Base-by-base conservation (phyloP, 345 rosid genomes). In the Eucalyptus albens region DNA sequence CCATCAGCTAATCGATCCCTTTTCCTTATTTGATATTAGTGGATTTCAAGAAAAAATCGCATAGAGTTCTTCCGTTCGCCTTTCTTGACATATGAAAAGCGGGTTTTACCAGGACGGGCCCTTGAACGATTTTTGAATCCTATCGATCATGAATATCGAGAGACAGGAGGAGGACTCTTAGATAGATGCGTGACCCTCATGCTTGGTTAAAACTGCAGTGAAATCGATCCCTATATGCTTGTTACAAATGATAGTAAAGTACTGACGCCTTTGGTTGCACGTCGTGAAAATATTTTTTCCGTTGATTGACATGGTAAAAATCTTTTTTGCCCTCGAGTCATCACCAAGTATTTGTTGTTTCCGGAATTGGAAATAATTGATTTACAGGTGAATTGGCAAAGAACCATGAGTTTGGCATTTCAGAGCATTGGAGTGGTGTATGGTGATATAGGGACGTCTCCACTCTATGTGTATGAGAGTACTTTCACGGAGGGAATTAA, bases 361-460 rank as follows among this genome's bases (percentile, higher is more conserved):
- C 37, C 9, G 60, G 19, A 24, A 37, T 31, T 56, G 29, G 8
- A n/a, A 22, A 15, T 65, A 40, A 33, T 42, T 33, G 21, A 15
- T 49, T 17, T 17, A 6, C 87, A 95, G 95, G 29, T 47, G 26
- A 88, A 90, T 49, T 97, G 96, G 99, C 40, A 50, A 77, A 91
- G 88, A 88, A 95, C 96, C 6, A 13, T 88, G 62, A 88, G 69
- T 15, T 86, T 88, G 45, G 89, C 89, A 12, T 88, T 72, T 65
- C 89, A 88, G 87, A 88, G 89, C 72, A 62, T 88, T 21, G 89
- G 89, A 53, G 72, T 88, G 11, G 89, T 88, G 69, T 88, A 88
- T 40, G 89, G 89, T 7, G 89, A 88, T 42, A 31, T 88, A 50
- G 83, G 89, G 69, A 88, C 89, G 7, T 88, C 89, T 31, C 89